Evolutionary conservation across 2,329 filamentous ascomycete species (phyloP).

Genomic region (Trichoderma sp.): DNA sequence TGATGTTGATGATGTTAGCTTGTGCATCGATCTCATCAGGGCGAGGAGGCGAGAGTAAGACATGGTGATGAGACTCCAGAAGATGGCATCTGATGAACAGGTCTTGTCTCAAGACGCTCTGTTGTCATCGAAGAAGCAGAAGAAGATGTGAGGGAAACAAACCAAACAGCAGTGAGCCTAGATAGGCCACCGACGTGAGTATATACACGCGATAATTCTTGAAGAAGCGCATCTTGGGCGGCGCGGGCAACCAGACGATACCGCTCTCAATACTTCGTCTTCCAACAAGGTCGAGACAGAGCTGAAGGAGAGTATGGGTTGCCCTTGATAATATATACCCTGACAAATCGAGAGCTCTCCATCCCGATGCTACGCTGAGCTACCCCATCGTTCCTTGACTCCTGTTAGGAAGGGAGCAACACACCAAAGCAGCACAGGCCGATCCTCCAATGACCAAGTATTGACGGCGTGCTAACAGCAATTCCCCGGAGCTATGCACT

Average conservation of each 20-base stretch:
- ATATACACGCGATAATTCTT: constrained; percentile 28
- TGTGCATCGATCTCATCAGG: neutral
- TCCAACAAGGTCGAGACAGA: too few species aligned
- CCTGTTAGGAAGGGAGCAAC: neutral
- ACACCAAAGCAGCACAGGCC: neutral
- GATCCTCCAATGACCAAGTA: constrained; percentile 7
- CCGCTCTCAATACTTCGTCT: neutral
- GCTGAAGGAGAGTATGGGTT: neutral
- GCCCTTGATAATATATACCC: constrained; percentile 16
- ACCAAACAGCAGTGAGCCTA: constrained; percentile 28
- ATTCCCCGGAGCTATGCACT: neutral
- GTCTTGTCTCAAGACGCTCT: neutral
- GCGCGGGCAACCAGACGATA: constrained; percentile 1
- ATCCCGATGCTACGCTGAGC: too few species aligned
- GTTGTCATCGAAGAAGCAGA: neutral
- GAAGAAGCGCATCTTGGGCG: constrained; percentile 22
- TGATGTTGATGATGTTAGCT: neutral
- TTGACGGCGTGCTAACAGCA: constrained; percentile 1
- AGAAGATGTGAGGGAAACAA: neutral
- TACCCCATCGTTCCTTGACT: neutral
- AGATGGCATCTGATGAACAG: neutral
- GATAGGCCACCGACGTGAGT: constrained; percentile 28
- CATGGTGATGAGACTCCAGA: neutral
- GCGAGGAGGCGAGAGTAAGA: neutral
- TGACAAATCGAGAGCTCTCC: neutral